Evolutionary conservation across 2,329 filamentous ascomycete genomes (phyloP).

Genomic region (Knoxdaviesia capensis): DNA sequence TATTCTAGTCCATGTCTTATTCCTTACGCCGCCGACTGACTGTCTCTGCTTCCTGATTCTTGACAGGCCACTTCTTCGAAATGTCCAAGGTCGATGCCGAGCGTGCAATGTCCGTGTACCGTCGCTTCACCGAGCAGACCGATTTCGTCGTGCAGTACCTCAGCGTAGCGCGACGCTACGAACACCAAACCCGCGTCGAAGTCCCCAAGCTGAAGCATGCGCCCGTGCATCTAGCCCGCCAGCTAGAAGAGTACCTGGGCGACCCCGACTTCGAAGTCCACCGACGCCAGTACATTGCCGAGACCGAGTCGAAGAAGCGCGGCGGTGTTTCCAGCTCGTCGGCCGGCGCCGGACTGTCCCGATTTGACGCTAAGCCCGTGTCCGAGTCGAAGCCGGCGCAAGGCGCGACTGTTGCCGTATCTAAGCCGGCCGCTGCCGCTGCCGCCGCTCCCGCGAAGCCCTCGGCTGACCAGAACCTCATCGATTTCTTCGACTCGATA

Average conservation of each 20-base stretch:
- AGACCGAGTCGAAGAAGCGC: constrained; percentile 53
- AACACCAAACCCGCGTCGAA: constrained; percentile 78
- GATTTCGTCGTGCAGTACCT: constrained; percentile 85
- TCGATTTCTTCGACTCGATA: constrained; percentile 89
- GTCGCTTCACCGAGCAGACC: constrained; percentile 77
- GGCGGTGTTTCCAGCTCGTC: constrained; percentile 15
- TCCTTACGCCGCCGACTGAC: constrained; percentile 1
- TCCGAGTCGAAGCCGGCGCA: constrained; percentile 18
- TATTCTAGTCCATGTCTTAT: neutral
- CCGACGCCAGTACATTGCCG: constrained; percentile 73
- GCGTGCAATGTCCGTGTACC: constrained; percentile 78
- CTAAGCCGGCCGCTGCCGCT: neutral
- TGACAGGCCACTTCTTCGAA: constrained; percentile 82
- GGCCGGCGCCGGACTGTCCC: constrained; percentile 11
- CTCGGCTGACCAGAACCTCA: constrained; percentile 47
- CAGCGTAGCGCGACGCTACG: constrained; percentile 68
- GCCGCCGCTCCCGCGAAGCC: constrained; percentile 9
- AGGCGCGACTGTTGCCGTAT: constrained; percentile 3
- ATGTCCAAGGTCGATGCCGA: constrained; percentile 92
- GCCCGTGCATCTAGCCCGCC: constrained; percentile 71
- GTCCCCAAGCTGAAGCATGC: constrained; percentile 96
- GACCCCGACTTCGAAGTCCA: constrained; percentile 93
- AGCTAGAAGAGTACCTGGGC: constrained; percentile 84
- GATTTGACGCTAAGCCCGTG: constrained; percentile 10
- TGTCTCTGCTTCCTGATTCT: constrained; percentile 7